Evolutionary conservation across 1,139 yeast genomes (phyloP), one percentile per base, ranked within the genome.

Genomic region (Yamadazyma conglobata): DNA sequence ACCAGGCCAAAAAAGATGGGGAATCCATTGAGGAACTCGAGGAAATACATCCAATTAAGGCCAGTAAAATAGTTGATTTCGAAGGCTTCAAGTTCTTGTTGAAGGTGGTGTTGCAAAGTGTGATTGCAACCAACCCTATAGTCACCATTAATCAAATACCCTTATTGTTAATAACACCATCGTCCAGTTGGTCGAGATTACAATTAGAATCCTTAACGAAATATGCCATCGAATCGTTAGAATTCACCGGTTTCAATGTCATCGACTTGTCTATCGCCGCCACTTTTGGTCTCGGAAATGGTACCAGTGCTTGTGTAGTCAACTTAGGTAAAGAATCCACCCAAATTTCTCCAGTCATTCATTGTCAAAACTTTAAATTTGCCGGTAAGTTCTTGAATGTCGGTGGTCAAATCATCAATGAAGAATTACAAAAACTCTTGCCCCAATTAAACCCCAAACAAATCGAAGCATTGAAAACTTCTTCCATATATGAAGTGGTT

Each of bases 311-410:
- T 1, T 58, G 82, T 22, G 86, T 91, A 14, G 77, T 91, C 27
- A 95, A 91, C 54, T 70, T 91, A 25, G 97, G 97, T 13, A 64
- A 69, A 37, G 76, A 79, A 24, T 74, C 79, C 44, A 76, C 87
- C 2, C 95, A 87, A 51, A 67, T 91, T 23, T 70, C 81, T 5
- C 93, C 96, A 1, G 76, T 91, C 15, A 58, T 84, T 27, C 93
- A 85, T 35, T 85, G 77, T 47, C 77, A 78, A 37, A 68, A 74
- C 4, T 56, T 81, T 25, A 70, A 69, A 28, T 70, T 70, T 46
- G 79, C 88, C 2, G 64, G 72, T 21, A 60, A 63, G 31, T 62
- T 70, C 12, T 52, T 79, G 20, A 44, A 44, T 4, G 48, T 57
- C 11, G 97, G 98, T 9, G 88, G 95, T 2, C 46, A 61, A 11